phyloP scores from a whole-genome alignment of 345 rosid species.

The Heritiera littoralis region DNA sequence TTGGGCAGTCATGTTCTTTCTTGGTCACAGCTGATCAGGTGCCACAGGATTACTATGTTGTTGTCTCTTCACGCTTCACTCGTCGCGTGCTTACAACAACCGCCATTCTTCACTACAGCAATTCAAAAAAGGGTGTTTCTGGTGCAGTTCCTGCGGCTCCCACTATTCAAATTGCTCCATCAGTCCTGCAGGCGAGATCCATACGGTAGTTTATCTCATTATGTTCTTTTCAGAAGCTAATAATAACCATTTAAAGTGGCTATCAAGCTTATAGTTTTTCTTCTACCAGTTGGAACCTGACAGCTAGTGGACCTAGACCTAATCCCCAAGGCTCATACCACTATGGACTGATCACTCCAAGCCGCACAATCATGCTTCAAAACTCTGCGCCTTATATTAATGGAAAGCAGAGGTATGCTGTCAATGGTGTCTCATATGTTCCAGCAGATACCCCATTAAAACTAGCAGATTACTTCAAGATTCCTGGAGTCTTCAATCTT shows the following conservation, averaged over 20 bases:
- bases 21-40: constrained; percentile 77
- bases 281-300: constrained; percentile 55
- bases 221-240: constrained; percentile 10
- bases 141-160: constrained; percentile 85
- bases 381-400: constrained; percentile 80
- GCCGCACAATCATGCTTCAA: constrained; percentile 65
- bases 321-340: constrained; percentile 99
- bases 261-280: neutral
- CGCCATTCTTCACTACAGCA: constrained; percentile 80
- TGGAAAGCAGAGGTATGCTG: constrained; percentile 82
- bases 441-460: constrained; percentile 83
- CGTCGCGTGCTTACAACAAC: constrained; percentile 68
- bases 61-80: constrained; percentile 76
- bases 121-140: constrained; percentile 62
- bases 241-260: constrained; percentile 1
- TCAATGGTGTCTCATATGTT: constrained; percentile 73
- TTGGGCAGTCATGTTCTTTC: constrained; percentile 91
- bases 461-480: constrained; percentile 85
- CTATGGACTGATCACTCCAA: constrained; percentile 78
- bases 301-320: constrained; percentile 95
- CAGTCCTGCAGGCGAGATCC: constrained; percentile 85
- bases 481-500: constrained; percentile 76
- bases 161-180: constrained; percentile 57
- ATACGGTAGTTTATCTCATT: constrained; percentile 47
- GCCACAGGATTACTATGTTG: constrained; percentile 68